Percentiles rank a stretch among this genome's conserved stretches.
These are phyloP conservation scores for Anthostomella pinea DNA, from an alignment of 2,329 filamentous ascomycete species.

Conservation along the genomic window DNA sequence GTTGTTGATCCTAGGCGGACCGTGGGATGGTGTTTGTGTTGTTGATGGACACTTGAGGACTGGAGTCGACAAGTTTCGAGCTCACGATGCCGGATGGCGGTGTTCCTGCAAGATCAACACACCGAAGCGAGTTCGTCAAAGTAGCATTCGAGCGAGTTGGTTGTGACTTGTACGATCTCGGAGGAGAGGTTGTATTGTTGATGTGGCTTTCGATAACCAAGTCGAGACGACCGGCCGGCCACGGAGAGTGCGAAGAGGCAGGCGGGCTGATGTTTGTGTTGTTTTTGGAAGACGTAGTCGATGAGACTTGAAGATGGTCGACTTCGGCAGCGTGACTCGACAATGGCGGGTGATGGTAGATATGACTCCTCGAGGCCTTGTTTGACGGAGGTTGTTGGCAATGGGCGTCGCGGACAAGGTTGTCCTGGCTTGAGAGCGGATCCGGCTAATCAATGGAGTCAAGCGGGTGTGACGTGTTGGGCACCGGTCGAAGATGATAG, in stretches of 20 bases:
- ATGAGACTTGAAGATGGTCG: constrained; percentile 26
- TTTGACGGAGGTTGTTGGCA: constrained; percentile 18
- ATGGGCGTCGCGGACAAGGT: constrained; percentile 22
- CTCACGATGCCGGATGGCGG: constrained; percentile 25
- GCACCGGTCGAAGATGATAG: constrained; percentile 19
- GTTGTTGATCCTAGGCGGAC: too few relatives aligned
- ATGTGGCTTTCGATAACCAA: constrained; percentile 25
- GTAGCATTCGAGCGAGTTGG: constrained; percentile 26
- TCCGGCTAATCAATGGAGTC: constrained; percentile 28
- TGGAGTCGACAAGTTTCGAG: constrained; percentile 25
- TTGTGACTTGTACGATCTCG: constrained; percentile 10
- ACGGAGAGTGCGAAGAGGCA: constrained; percentile 11
- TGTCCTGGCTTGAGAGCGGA: constrained; percentile 26
- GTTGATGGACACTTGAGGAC: constrained; percentile 20
- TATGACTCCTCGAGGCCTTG: constrained; percentile 43
- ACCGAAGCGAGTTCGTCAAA: constrained; percentile 24
- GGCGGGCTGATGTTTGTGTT: constrained; percentile 12
- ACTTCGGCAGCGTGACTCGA: constrained; percentile 30
- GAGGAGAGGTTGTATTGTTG: constrained; percentile 16
- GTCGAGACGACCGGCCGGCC: constrained; percentile 25
- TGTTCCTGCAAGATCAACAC: constrained; percentile 28
- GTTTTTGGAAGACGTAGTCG: constrained; percentile 37
- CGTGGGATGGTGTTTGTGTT: too few relatives aligned
- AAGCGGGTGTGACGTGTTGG: constrained; percentile 33
- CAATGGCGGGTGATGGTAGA: constrained; percentile 44